Percentiles rank a stretch among this genome's conserved stretches.
Evolutionary conservation across 306 rosid genomes (phyloP).

Genomic region (Sesbania bispinosa): DNA sequence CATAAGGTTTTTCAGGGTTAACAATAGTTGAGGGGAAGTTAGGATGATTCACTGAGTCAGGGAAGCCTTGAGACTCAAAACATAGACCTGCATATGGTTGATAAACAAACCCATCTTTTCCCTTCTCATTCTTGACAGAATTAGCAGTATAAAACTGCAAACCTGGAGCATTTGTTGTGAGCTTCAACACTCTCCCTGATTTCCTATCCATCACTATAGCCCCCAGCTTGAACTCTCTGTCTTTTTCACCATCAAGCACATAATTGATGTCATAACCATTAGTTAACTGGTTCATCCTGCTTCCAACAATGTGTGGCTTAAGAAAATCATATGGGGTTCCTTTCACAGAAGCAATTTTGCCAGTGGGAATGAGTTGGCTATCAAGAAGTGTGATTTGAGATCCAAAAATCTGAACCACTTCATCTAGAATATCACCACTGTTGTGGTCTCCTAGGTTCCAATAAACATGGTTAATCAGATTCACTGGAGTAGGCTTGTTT

Average conservation of each 20-base stretch:
- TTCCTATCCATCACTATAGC: slow-evolving; percentile 48
- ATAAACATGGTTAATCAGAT: slow-evolving; percentile 58
- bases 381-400: slow-evolving; percentile 57
- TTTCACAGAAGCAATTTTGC: slow-evolving; percentile 33
- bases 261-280: slow-evolving; percentile 70
- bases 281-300: slow-evolving; percentile 43
- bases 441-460: slow-evolving; percentile 77
- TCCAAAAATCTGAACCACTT: slow-evolving; percentile 49
- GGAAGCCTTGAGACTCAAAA: slow-evolving; percentile 73
- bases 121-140: slow-evolving; percentile 47
- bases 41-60: slow-evolving; percentile 69
- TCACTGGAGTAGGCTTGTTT: slow-evolving; percentile 74
- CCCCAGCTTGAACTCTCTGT: slow-evolving; percentile 23
- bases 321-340: slow-evolving; percentile 49
- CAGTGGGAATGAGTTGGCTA: slow-evolving; percentile 55
- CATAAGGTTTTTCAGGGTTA: slow-evolving; percentile 50
- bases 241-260: slow-evolving; percentile 35
- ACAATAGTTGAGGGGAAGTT: slow-evolving; percentile 80
- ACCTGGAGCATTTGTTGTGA: slow-evolving; percentile 55
- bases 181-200: slow-evolving; percentile 63
- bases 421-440: slow-evolving; percentile 52
- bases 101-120: slow-evolving; percentile 58
- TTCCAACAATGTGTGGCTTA: slow-evolving; percentile 42
- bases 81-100: slow-evolving; percentile 50
- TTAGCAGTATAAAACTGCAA: slow-evolving; percentile 62